Evolutionary conservation across 352 stramenopile genomes (phyloP).

Genomic region (Phytophthora hybrid): DNA sequence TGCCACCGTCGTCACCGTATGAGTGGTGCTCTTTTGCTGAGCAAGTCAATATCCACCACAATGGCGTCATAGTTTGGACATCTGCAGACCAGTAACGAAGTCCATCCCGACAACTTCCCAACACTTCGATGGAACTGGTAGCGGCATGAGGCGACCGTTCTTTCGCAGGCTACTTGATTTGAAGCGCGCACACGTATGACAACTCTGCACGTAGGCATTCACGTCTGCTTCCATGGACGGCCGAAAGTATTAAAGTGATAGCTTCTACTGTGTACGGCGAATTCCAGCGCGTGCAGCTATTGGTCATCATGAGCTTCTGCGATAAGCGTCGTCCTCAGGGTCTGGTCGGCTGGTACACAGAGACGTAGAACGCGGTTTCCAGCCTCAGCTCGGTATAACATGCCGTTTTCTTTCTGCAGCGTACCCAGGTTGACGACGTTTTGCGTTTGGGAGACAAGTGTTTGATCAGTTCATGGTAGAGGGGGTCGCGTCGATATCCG

Average conservation of each 20-base stretch:
- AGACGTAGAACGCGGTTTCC: neutral
- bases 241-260: constrained; percentile 9
- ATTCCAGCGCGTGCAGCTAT: constrained; percentile 1
- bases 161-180: constrained; percentile 3
- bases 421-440: neutral
- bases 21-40: constrained; percentile 1
- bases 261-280: constrained; percentile 7
- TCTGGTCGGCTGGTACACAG: neutral
- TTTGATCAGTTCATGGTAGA: neutral
- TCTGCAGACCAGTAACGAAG: constrained; percentile 14
- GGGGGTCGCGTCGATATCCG: neutral
- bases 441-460: neutral
- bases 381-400: neutral
- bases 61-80: constrained; percentile 9
- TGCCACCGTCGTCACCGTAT: constrained; percentile 7
- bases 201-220: constrained; percentile 11
- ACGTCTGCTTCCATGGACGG: neutral
- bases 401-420: neutral
- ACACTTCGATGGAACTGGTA: constrained; percentile 6
- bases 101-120: constrained; percentile 4
- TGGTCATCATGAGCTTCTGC: constrained; percentile 4
- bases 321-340: neutral
- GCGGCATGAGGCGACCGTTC: constrained; percentile 2
- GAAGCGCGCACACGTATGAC: neutral
- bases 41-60: neutral